Conservation (phyloP, 176 grass and related monocot species). For the Lolium perenne region DNA sequence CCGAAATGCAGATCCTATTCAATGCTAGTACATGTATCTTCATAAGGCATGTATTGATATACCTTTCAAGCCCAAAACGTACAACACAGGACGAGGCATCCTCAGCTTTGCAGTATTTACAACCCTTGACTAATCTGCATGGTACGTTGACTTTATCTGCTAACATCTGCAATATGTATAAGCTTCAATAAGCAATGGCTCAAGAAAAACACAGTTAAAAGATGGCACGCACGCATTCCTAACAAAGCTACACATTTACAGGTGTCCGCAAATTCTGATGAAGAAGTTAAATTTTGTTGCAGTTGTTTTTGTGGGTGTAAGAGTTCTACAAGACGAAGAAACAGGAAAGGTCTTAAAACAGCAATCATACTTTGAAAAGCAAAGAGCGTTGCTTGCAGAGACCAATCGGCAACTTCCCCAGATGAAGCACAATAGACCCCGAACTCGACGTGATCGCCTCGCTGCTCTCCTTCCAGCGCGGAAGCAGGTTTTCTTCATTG, state of each 20-base stretch:
- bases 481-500: slow-evolving; percentile 72
- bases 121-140: slow-evolving; percentile 94
- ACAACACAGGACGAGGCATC: slow-evolving; percentile 90
- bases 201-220: background rate
- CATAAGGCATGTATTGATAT: slow-evolving; percentile 29
- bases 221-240: background rate
- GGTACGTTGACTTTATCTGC: slow-evolving; percentile 86
- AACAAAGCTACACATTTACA: background rate
- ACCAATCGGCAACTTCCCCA: slow-evolving; percentile 82
- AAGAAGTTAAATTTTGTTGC: background rate
- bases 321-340: slow-evolving; percentile 24
- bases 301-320: slow-evolving; percentile 5
- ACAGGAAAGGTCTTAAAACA: slow-evolving; percentile 6
- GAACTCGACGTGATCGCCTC: slow-evolving; percentile 68
- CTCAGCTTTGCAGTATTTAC: slow-evolving; percentile 89
- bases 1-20: background rate
- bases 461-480: slow-evolving; percentile 74
- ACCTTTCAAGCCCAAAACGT: slow-evolving; percentile 92
- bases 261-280: background rate
- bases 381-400: slow-evolving; percentile 94
- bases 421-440: slow-evolving; percentile 70
- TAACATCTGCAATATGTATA: slow-evolving; percentile 62
- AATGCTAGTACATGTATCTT: slow-evolving; percentile 20
- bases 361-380: slow-evolving; percentile 76
- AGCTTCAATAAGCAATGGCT: slow-evolving; percentile 8